Conservation (phyloP, 2,329 filamentous ascomycete genomes). For the Xylariaceae sp. region DNA sequence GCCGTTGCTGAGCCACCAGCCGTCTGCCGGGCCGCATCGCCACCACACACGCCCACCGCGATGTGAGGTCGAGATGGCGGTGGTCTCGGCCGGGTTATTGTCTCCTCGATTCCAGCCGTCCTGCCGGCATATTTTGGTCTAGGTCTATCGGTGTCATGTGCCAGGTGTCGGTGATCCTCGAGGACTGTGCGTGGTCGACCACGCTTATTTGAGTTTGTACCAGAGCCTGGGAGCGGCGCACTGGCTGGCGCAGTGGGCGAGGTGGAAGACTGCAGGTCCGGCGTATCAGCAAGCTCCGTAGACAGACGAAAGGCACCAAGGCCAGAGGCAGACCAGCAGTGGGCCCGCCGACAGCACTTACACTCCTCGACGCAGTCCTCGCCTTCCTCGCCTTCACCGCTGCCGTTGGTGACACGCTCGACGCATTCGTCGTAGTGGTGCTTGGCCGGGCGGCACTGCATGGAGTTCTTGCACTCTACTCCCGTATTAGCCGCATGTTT, state of each 20-base stretch:
- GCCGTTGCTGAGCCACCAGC: slow-evolving; percentile 10
- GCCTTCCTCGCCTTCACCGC: slow-evolving; percentile 73
- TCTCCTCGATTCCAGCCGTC: slow-evolving; percentile 5
- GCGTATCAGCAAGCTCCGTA: background rate
- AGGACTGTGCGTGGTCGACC: slow-evolving; percentile 5
- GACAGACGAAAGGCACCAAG: too few species aligned
- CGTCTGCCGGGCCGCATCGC: slow-evolving; percentile 11
- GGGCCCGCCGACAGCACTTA: slow-evolving; percentile 46
- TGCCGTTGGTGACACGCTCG: slow-evolving; percentile 71
- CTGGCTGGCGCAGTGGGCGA: slow-evolving; percentile 86
- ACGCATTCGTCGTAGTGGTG: slow-evolving; percentile 98
- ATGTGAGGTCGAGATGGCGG: background rate
- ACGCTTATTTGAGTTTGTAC: slow-evolving; percentile 75
- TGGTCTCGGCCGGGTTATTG: slow-evolving; percentile 3
- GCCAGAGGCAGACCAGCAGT: background rate
- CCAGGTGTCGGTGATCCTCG: slow-evolving; percentile 10
- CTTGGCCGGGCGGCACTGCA: slow-evolving; percentile 79
- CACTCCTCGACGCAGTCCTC: slow-evolving; percentile 99
- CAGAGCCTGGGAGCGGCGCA: slow-evolving; percentile 97
- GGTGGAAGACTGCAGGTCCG: slow-evolving; percentile 78
- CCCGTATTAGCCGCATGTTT: too few species aligned
- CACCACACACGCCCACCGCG: slow-evolving; percentile 7
- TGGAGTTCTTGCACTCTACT: slow-evolving; percentile 81
- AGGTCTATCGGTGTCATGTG: slow-evolving; percentile 14
- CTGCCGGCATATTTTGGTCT: slow-evolving; percentile 13